Evolutionary conservation across 495 filamentous ascomycete species (phyloP), one percentile per base, ranked within the genome.

Genomic region (Margaritispora aquatica): DNA sequence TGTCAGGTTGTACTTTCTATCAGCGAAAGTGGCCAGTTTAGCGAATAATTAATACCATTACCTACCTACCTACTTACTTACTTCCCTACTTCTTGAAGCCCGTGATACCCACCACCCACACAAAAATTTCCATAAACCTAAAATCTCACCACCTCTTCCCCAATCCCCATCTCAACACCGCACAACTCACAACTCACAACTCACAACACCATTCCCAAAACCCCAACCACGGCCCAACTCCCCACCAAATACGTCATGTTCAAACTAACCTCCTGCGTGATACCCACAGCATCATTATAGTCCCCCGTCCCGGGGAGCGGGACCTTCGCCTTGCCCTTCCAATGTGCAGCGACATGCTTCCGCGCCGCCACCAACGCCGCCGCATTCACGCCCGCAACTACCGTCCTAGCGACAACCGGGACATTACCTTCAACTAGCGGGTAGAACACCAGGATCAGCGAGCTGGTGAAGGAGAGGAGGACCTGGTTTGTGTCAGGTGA

Each of bases 271-370:
- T 57, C 62, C 48, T 64, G 62, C 11, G 62, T 64, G 13, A 54
- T 60, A 8, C 49, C 29, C 15, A 54, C 51, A 10, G 62, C 62
- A 10, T 64, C 62, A 54, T 64, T 64, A 58, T 64, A 60, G 10
- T 60, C 58, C 27, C 57, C 54, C 15, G 26, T 26, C 13, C 54
- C 54, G 19, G 62, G 62, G 0, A 64, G 27, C 22, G 62, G 62
- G 5, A 64, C 19, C 19, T 52, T 57, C 26, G 22, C 29, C 31
- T 64, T 64, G n/a, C 48, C 48, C 24, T 52, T 60, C 62, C 62
- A 64, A 19, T 57, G 56, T 36, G 29, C 38, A 0, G 49, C 53
- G 0, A 64, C 54, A 58, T 64, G 62, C n/a, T 54, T 44, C 17
- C 62, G 31, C 11, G 58, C 54, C 17, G 19, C 27, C 17, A 51